A percentile compares a stretch with the other conserved stretches of the same genome.
Evolutionary conservation across 2,329 filamentous ascomycete species (phyloP).

Genomic region (Microdochium bolleyi): DNA sequence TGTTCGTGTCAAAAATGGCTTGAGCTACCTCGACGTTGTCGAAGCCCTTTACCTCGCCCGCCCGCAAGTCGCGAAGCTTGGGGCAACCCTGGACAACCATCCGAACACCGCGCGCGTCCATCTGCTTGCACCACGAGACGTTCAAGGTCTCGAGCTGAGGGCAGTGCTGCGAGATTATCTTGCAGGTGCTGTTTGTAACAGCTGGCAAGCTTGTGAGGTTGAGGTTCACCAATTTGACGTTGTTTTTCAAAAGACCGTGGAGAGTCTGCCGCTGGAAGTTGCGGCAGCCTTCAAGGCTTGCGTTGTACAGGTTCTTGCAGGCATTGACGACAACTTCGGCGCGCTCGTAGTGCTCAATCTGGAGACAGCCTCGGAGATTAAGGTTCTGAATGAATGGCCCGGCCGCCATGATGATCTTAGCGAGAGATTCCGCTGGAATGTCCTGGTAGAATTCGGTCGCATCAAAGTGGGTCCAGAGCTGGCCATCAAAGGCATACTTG

Average conservation of each 20-base stretch:
- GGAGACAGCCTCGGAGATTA: constrained; percentile 85
- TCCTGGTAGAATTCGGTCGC: constrained; percentile 79
- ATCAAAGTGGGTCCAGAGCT: constrained; percentile 83
- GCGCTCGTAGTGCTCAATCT: constrained; percentile 74
- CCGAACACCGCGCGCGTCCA: constrained; percentile 70
- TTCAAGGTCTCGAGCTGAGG: constrained; percentile 77
- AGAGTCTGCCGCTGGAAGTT: constrained; percentile 75
- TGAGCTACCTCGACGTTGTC: constrained; percentile 64
- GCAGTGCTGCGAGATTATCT: constrained; percentile 75
- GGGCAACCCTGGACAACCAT: constrained; percentile 66
- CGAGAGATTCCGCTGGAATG: constrained; percentile 75
- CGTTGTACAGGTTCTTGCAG: constrained; percentile 80
- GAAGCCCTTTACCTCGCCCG: constrained; percentile 75
- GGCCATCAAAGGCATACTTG: constrained; percentile 83
- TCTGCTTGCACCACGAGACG: constrained; percentile 85
- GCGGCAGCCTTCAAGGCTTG: constrained; percentile 81
- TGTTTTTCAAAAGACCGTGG: constrained; percentile 66
- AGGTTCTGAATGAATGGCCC: constrained; percentile 87
- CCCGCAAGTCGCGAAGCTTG: constrained; percentile 69
- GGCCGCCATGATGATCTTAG: constrained; percentile 75
- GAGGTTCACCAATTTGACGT: constrained; percentile 70
- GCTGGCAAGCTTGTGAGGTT: constrained; percentile 77
- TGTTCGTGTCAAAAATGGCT: constrained; percentile 72
- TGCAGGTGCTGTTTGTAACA: constrained; percentile 78
- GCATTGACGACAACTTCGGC: constrained; percentile 71